Conservation (phyloP, 2,329 filamentous ascomycete species). For the Penicillium thymicola region DNA sequence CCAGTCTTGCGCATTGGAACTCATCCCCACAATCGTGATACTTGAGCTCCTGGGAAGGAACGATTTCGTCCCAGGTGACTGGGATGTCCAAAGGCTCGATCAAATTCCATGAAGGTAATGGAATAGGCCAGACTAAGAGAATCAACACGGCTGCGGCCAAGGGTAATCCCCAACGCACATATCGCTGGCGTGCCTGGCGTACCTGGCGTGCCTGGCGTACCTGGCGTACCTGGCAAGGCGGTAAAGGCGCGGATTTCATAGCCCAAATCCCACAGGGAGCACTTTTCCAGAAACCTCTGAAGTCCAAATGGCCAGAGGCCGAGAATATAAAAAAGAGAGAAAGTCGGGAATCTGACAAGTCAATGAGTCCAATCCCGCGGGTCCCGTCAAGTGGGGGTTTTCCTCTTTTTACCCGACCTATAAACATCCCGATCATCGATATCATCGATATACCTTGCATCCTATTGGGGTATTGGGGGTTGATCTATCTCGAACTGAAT, state of each 20-base stretch:
- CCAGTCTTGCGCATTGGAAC: constrained; percentile 50
- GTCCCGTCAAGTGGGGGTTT: neutral
- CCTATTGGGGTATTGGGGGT: neutral
- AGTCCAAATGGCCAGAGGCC: neutral
- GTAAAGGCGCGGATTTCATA: neutral
- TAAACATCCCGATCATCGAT: neutral
- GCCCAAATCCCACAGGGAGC: neutral
- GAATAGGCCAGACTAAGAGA: constrained; percentile 2
- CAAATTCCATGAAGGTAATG: neutral
- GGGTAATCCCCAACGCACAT: constrained; percentile 3
- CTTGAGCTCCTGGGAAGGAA: constrained; percentile 29
- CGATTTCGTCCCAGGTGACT: constrained; percentile 23
- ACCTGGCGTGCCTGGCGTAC: neutral
- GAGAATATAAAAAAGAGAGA: neutral
- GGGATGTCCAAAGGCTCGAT: neutral
- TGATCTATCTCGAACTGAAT: neutral
- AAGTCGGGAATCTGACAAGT: neutral
- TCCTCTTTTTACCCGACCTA: neutral
- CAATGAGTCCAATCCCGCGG: neutral
- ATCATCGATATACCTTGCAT: neutral
- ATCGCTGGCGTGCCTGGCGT: neutral
- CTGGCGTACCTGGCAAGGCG: neutral
- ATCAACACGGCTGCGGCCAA: neutral
- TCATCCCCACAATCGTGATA: constrained; percentile 45
- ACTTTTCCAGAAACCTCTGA: neutral